Evolutionary conservation across 176 grass and related monocot species (phyloP).

Genomic region (Hordeum vulgare): MorexV3_pseudomolecules_assembly NC_058522.1:388947149-388947648

Average conservation of each 20-base stretch:
- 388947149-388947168: conserved; percentile 36
- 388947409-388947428: conserved; percentile 66
- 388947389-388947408: conserved; percentile 54
- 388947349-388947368: neutral
- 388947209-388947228: conserved; percentile 78
- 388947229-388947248: conserved; percentile 78
- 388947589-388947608: neutral
- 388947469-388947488: conserved; percentile 59
- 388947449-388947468: conserved; percentile 39
- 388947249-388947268: conserved; percentile 29
- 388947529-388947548: conserved; percentile 65
- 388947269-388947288: conserved; percentile 6
- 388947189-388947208: conserved; percentile 82
- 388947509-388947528: conserved; percentile 53
- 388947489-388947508: conserved; percentile 68
- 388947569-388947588: neutral
- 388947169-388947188: conserved; percentile 78
- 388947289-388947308: conserved; percentile 35
- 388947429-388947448: conserved; percentile 66
- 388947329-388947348: conserved; percentile 52
- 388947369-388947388: conserved; percentile 78
- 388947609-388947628: neutral
- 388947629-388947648: neutral
- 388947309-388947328: conserved; percentile 57
- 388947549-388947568: conserved; percentile 69